Evolutionary conservation across 2,329 filamentous ascomycete genomes (phyloP).

Genomic region (Exophiala aquamarina): DNA sequence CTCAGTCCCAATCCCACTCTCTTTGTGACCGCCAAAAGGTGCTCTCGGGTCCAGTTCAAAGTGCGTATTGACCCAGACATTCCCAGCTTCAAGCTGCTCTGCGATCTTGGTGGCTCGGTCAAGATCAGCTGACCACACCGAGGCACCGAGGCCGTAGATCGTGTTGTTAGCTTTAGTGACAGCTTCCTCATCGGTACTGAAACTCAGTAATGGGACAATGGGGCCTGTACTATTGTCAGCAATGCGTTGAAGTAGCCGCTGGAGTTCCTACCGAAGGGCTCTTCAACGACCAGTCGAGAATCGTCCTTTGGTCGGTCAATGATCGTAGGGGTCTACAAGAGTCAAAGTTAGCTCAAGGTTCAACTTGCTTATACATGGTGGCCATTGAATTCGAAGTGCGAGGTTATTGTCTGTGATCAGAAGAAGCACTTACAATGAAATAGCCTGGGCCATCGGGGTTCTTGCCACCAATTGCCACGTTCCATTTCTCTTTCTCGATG

Average conservation of each 20-base stretch:
- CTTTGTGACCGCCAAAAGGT: constrained; percentile 30
- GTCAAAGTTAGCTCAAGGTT: no score
- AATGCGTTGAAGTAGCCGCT: no score
- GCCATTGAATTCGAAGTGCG: no score
- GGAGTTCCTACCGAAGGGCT: constrained; percentile 54
- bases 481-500: constrained; percentile 54
- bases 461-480: constrained; percentile 51
- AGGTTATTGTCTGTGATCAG: no score
- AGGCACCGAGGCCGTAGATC: constrained; percentile 55
- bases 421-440: constrained; percentile 42
- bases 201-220: constrained; percentile 61
- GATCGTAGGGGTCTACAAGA: constrained; percentile 50
- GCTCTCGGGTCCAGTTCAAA: constrained; percentile 6
- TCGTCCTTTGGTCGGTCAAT: constrained; percentile 57
- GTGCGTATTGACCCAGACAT: constrained; percentile 38
- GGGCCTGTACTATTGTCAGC: constrained; percentile 59
- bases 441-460: constrained; percentile 47
- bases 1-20: constrained; percentile 32
- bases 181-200: constrained; percentile 62
- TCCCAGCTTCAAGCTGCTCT: constrained; percentile 55
- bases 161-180: constrained; percentile 55
- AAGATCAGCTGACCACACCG: constrained; percentile 57
- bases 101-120: constrained; percentile 53
- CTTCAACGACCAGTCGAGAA: constrained; percentile 56
- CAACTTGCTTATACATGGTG: no score